Evolutionary conservation across 345 rosid genomes (phyloP).

Genomic region (Hibiscus trionum): DNA sequence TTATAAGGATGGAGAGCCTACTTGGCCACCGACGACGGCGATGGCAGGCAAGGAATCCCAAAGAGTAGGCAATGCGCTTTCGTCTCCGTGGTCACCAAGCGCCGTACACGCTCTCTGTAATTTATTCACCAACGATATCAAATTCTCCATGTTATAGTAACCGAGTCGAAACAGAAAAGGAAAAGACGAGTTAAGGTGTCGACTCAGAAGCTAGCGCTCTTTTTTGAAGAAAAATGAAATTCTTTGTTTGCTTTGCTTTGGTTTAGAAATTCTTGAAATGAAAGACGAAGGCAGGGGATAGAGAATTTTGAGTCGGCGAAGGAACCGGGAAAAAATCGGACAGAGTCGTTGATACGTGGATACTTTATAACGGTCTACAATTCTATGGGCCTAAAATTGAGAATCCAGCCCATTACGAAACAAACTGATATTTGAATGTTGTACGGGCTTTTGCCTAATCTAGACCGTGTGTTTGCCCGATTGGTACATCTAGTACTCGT

Average conservation of each 20-base stretch:
- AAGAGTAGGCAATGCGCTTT: slow-evolving; percentile 88
- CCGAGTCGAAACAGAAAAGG: neutral
- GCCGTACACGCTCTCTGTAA: slow-evolving; percentile 92
- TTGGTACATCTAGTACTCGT: too few species aligned
- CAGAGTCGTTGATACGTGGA: slow-evolving; percentile 2
- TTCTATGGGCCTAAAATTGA: neutral
- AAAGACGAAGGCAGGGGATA: neutral
- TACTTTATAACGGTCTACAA: neutral
- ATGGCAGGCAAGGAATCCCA: slow-evolving; percentile 95
- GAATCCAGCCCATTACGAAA: too few species aligned
- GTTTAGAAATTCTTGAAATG: neutral
- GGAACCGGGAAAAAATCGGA: slow-evolving; percentile 16
- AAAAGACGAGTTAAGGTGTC: neutral
- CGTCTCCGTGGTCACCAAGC: slow-evolving; percentile 93
- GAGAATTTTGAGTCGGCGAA: slow-evolving; percentile 1
- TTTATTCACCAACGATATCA: slow-evolving; percentile 80
- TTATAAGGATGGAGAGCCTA: slow-evolving; percentile 7
- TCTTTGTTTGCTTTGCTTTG: neutral
- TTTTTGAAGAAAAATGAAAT: neutral
- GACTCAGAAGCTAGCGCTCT: neutral
- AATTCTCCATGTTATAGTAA: slow-evolving; percentile 54
- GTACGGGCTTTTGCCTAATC: neutral
- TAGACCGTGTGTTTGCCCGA: too few species aligned
- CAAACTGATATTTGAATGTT: neutral
- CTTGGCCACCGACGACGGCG: slow-evolving; percentile 98